phyloP scores from a whole-genome alignment of 345 rosid species.

The Aegle marmelos region DNA sequence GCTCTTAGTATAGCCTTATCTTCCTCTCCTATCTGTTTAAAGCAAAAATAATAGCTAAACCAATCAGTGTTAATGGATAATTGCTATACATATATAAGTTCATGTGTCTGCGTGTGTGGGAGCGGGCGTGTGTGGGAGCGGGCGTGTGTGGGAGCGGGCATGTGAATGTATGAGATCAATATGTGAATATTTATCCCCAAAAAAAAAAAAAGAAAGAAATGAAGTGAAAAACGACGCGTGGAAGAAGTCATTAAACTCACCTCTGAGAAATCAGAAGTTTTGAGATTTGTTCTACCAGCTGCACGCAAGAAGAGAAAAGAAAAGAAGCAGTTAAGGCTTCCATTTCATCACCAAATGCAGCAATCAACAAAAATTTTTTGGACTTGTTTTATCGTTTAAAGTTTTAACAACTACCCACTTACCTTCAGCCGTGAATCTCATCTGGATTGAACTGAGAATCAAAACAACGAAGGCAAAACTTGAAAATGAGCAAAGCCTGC shows the following conservation, averaged over 20 bases:
- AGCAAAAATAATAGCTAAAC: too few species aligned
- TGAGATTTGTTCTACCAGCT: slow-evolving; percentile 60
- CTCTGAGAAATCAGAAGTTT: slow-evolving; percentile 30
- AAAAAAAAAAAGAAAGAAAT: too few species aligned
- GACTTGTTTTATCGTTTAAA: not conserved
- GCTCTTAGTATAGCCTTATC: slow-evolving; percentile 46
- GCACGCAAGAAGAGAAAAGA: not conserved
- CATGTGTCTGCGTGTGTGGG: too few species aligned
- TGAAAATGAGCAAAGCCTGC: slow-evolving; percentile 22
- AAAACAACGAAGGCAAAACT: slow-evolving; percentile 40
- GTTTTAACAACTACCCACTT: slow-evolving; percentile 32
- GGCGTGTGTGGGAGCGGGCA: too few species aligned
- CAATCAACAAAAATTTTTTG: not conserved
- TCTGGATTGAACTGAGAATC: slow-evolving; percentile 48
- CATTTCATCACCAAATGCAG: not conserved
- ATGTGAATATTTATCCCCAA: too few species aligned
- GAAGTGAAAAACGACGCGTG: too few species aligned
- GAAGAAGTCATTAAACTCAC: slow-evolving; percentile 16
- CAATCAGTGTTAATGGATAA: not conserved
- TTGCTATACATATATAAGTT: not conserved
- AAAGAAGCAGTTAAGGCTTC: not conserved
- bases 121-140: too few species aligned
- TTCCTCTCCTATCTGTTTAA: slow-evolving; percentile 29
- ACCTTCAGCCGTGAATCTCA: slow-evolving; percentile 54
- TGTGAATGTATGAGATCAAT: too few species aligned